These are phyloP conservation scores for Prasinococcaceae sp. DNA, from an alignment of 139 green algal genomes.

Conservation along the genomic window DNA sequence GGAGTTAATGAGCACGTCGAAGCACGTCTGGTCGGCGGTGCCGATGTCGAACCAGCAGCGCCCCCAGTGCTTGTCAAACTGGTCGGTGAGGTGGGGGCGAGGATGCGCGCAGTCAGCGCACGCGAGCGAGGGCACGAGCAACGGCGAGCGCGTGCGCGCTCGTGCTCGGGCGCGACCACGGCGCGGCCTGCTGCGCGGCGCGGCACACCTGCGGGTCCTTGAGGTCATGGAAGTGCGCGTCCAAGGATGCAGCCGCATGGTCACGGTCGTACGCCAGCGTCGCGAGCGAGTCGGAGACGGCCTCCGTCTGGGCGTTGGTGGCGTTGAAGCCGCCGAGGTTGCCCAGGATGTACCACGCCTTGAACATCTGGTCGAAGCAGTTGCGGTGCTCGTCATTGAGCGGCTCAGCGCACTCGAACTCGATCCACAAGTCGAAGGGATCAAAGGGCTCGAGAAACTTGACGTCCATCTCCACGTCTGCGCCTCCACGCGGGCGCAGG, in stretches of 20 bases:
- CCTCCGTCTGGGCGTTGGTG: constrained; percentile 15
- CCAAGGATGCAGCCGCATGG: too few species aligned
- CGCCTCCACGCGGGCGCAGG: neutral
- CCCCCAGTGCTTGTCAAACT: too few species aligned
- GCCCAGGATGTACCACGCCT: constrained; percentile 21
- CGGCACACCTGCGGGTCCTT: too few species aligned
- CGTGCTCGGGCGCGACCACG: too few species aligned
- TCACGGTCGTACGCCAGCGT: too few species aligned
- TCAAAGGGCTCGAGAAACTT: constrained; percentile 5
- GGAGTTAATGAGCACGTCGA: constrained; percentile 23
- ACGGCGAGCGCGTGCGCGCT: too few species aligned
- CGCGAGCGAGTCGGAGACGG: too few species aligned
- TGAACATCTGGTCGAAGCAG: constrained; percentile 8
- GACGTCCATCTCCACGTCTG: constrained; percentile 4
- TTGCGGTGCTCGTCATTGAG: neutral
- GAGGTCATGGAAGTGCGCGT: too few species aligned
- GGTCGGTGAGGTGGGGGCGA: too few species aligned
- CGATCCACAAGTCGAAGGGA: constrained; percentile 6
- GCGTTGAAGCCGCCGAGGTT: constrained; percentile 18
- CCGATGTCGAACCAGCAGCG: constrained; percentile 20
- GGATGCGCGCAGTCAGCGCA: too few species aligned
- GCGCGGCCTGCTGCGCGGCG: too few species aligned
- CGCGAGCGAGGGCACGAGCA: too few species aligned
- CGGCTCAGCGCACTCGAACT: constrained; percentile 1
- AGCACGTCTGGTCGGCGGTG: constrained; percentile 13